Base-by-base conservation (phyloP, 2,329 filamentous ascomycete genomes). In the Sporothrix globosa region DNA sequence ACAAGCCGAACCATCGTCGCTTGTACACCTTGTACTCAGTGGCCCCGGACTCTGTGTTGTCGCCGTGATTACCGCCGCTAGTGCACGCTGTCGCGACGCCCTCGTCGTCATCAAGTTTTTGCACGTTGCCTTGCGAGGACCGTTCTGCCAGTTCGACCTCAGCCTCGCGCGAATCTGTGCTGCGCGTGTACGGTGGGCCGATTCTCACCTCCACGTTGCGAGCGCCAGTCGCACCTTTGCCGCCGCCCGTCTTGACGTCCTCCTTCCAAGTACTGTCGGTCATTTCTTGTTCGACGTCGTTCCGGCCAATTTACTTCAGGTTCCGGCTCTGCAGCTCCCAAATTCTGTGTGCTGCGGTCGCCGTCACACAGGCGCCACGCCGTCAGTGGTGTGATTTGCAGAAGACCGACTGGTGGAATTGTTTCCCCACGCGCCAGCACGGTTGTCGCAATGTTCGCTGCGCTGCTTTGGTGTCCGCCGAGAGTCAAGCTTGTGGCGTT, bases 1-100 rank as follows among this genome's bases (percentile, higher is more conserved):
- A 81, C 67, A 99, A 83, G 0, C 96, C 96, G 78, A 97, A 92
- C 89, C 93, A 99, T 58, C 96, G 87, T 77, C 93, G 87, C 81
- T 91, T 95, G 79, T 98, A 98, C 56, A 79, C 78, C 70, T 75
- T 78, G 74, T 78, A 80, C 52, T 53, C 69, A 19, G 30, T n/a
- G 10, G 39, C 39, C 61, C 21, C 54, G 9, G 41, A 52, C 10
- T 24, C 53, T 9, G 54, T 50, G 63, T 50, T 52, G 17, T 11
- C 24, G 52, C 53, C 39, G 4, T 17, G 60, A 24, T 50, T 50
- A 19, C 58, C 69, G 21, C 30, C 34, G n/a, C 10, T 19, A 50
- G 41, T 39, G 24, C 46, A 21, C 3, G 39, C 48, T 41, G 5
- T 46, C 30, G 30, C 60, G 34, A 13, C 50, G 41, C 56, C 46